Evolutionary conservation across 2,329 filamentous ascomycete genomes (phyloP).

Genomic region (Monosporascus sp.): DNA sequence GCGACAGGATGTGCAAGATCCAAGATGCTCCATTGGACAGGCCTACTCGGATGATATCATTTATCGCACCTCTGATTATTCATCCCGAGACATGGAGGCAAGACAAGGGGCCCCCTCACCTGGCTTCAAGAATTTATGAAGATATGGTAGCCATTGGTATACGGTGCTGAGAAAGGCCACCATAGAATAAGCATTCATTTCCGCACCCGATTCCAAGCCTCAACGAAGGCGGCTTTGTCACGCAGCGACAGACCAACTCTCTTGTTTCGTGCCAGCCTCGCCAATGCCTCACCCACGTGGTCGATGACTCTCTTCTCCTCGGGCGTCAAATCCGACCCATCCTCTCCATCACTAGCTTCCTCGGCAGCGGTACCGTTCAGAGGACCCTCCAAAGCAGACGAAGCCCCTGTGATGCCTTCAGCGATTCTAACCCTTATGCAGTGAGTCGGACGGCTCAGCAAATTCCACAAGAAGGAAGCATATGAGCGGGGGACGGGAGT

Average conservation of each 20-base stretch:
- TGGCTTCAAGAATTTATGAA: too few species aligned
- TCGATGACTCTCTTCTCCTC: conserved; percentile 71
- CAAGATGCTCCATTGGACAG: conserved; percentile 2
- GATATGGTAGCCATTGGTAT: too few species aligned
- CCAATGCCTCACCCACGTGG: conserved; percentile 75
- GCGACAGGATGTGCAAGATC: background rate
- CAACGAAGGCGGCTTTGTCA: conserved; percentile 80
- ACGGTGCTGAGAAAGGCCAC: background rate
- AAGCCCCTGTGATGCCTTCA: conserved; percentile 57
- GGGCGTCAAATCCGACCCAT: conserved; percentile 27
- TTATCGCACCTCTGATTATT: background rate
- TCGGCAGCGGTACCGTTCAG: conserved; percentile 13
- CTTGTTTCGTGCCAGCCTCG: conserved; percentile 82
- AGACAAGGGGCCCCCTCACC: too few species aligned
- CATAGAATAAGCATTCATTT: conserved; percentile 16
- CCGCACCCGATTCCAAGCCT: conserved; percentile 51
- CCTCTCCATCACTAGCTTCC: conserved; percentile 17
- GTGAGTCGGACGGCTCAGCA: conserved; percentile 80
- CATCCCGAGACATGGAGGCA: too few species aligned
- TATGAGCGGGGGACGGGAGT: conserved; percentile 79
- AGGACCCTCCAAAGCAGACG: conserved; percentile 25
- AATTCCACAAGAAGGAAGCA: conserved; percentile 72
- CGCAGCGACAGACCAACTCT: conserved; percentile 76
- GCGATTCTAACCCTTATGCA: conserved; percentile 89
- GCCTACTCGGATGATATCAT: background rate